Base-by-base conservation (phyloP, 306 rosid species). In the Inga laurina region DNA sequence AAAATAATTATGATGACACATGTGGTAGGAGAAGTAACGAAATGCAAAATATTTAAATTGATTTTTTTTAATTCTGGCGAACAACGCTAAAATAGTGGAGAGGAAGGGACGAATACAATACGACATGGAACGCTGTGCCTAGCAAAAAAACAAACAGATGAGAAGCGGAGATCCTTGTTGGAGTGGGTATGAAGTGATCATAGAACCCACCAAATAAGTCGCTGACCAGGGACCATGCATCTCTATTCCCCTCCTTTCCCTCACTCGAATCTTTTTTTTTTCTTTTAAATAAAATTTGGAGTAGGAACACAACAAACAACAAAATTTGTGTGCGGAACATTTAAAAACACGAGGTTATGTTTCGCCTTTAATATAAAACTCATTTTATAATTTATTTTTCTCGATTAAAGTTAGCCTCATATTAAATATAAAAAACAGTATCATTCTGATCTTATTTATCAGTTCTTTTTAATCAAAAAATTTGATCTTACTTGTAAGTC, bases 71-170 rank as follows among this genome's bases (percentile, higher is more conserved):
- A 2, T 3, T 46, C 3, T 13, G 51, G 14, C 14, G 0, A 48
- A 48, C 43, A 39, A 39, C 43, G 1, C 43, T 19, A 68, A 43
- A n/a, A 71, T 0, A 21, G 54, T 5, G 52, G 35, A 70, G 46
- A 41, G 19, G 18, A 43, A 71, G 30, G 11, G 49, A 71, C 8
- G 54, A 64, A 43, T 0, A 71, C 35, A 43, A 71, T 15, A 43
- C 37, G 37, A 43, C 75, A 22, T 11, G 75, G 3, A 22, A 41
- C 75, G 75, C 75, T 21, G 52, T 52, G 75, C 75, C 75, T 43
- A 0, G 34, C 51, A 7, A 44, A 2, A 44, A 10, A 44, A 1
- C 2, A 5, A 15, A 37, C 34, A 14, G 30, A 37, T 68, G 27
- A 67, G 30, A 68, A 37, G 74, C 27, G 24, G 74, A 37, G 27